Evolutionary conservation across 2,329 filamentous ascomycete species (phyloP).

Genomic region (Dothideomycetes sp.): DNA sequence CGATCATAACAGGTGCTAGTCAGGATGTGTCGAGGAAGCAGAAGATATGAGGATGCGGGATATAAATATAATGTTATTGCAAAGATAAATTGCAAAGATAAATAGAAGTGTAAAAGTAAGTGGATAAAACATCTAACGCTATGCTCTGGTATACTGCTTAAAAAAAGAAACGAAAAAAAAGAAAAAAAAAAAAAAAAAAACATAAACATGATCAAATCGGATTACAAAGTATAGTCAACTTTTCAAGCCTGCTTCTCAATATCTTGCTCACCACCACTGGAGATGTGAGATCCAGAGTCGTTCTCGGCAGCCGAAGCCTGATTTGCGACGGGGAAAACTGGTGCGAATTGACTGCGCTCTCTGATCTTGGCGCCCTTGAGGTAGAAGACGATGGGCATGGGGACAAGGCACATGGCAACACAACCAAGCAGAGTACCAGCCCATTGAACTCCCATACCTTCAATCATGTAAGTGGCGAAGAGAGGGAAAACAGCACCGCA

Average conservation of each 20-base stretch:
- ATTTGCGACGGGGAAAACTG: conserved; percentile 21
- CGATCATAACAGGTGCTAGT: no score
- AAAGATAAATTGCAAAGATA: no score
- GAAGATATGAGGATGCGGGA: no score
- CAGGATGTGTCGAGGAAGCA: no score
- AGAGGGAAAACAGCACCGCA: conserved; percentile 45
- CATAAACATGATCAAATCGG: no score
- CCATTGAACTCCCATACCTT: conserved; percentile 43
- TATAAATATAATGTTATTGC: no score
- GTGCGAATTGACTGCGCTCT: conserved; percentile 34
- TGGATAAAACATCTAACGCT: not conserved
- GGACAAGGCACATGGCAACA: conserved; percentile 33
- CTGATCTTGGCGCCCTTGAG: conserved; percentile 36
- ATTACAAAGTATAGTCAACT: not conserved
- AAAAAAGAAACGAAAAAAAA: not conserved
- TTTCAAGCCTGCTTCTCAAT: conserved; percentile 12
- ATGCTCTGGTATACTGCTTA: not conserved
- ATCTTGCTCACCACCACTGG: not conserved
- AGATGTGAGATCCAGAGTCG: not conserved
- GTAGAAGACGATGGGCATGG: conserved; percentile 38
- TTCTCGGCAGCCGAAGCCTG: conserved; percentile 5
- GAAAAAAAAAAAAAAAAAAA: not conserved
- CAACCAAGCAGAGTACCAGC: conserved; percentile 37
- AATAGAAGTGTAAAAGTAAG: no score
- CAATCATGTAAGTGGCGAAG: conserved; percentile 46